These are phyloP conservation scores for Rauvolfia tetraphylla DNA, from an alignment of 257 asterid species.

Conservation along the genomic window DNA sequence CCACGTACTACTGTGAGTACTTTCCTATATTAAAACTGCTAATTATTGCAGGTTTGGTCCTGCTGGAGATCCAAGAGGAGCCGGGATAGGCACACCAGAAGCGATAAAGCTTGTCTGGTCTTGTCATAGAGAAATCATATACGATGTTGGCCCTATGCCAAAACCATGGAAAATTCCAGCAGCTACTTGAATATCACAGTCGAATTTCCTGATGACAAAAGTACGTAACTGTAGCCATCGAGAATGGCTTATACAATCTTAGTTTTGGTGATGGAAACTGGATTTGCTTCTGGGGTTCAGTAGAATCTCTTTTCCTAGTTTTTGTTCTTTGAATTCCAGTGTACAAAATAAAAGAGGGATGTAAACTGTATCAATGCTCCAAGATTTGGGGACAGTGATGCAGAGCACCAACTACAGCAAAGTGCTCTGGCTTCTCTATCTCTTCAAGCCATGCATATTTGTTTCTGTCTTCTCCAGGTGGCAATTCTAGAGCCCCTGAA, in stretches of 20 bases:
- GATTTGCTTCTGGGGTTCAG: neutral
- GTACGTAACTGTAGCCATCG: neutral
- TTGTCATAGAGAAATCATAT: constrained; percentile 78
- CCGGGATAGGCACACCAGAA: constrained; percentile 91
- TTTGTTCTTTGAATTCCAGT: neutral
- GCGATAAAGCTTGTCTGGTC: constrained; percentile 94
- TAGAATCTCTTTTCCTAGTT: too few relatives aligned
- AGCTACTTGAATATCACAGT: constrained; percentile 29
- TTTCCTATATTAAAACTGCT: neutral
- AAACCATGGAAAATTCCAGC: constrained; percentile 52
- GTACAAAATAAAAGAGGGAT: neutral
- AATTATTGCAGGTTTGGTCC: constrained; percentile 71
- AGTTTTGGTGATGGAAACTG: neutral
- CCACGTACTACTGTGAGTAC: neutral
- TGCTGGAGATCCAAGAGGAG: constrained; percentile 88
- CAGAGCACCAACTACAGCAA: constrained; percentile 14
- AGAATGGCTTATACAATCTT: neutral
- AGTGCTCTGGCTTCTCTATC: constrained; percentile 22
- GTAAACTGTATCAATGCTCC: neutral
- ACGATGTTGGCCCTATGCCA: constrained; percentile 72
- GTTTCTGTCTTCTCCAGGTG: constrained; percentile 7
- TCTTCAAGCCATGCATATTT: constrained; percentile 31
- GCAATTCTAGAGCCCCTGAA: constrained; percentile 7
- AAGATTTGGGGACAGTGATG: constrained; percentile 11
- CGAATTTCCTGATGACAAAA: neutral